phyloP scores from a whole-genome alignment of 345 rosid species.

The Psidium friedrichsthalianum region DNA sequence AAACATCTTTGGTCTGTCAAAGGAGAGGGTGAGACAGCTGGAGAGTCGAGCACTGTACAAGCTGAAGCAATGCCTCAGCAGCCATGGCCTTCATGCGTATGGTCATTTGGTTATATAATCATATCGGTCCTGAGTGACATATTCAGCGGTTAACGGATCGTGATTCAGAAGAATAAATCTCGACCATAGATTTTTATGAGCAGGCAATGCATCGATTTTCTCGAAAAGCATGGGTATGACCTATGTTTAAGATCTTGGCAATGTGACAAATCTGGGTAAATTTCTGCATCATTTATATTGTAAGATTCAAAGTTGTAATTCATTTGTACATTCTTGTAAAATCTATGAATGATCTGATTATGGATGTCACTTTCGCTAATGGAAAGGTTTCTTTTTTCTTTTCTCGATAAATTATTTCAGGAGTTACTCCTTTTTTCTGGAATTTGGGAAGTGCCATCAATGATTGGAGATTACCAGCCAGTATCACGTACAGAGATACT shows the following conservation, averaged over 20 bases:
- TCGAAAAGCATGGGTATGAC: neutral
- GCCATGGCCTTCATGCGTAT: constrained; percentile 53
- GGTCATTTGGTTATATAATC: constrained; percentile 42
- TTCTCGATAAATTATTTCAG: neutral
- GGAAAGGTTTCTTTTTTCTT: neutral
- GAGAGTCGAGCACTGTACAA: constrained; percentile 64
- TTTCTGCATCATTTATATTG: neutral
- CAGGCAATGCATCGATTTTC: neutral
- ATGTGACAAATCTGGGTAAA: neutral
- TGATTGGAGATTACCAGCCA: neutral
- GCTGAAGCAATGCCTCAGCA: constrained; percentile 50
- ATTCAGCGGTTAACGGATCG: neutral
- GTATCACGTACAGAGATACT: neutral
- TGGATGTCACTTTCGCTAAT: neutral
- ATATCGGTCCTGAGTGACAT: neutral
- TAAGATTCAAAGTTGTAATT: neutral
- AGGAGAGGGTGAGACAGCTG: constrained; percentile 74
- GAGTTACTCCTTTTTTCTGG: neutral
- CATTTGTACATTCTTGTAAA: neutral
- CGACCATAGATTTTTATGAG: neutral
- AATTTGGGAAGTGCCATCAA: neutral
- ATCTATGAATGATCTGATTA: neutral
- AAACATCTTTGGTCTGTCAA: constrained; percentile 41
- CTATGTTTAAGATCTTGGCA: neutral
- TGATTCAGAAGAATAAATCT: neutral